phyloP scores from a whole-genome alignment of 202 grass and related monocot species.

The Dendrocalamus latiflorus region DNA sequence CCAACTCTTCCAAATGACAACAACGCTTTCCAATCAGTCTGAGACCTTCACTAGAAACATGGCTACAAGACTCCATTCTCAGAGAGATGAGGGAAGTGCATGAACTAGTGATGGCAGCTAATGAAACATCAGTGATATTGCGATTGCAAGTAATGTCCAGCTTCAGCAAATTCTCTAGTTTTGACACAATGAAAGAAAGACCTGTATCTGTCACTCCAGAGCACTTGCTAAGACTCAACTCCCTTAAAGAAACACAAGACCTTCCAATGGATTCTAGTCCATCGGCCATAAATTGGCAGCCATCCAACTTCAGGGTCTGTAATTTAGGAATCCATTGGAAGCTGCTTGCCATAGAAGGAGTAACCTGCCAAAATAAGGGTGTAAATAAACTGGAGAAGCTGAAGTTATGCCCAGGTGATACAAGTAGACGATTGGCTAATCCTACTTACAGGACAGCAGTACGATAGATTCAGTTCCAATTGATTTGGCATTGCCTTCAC shows the following conservation, averaged over 20 bases:
- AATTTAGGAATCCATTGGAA: constrained; percentile 45
- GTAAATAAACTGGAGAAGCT: background rate
- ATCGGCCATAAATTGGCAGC: constrained; percentile 50
- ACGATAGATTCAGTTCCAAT: constrained; percentile 54
- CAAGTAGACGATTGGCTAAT: constrained; percentile 15
- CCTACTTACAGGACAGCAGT: constrained; percentile 26
- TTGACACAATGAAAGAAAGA: constrained; percentile 54
- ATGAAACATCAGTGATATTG: constrained; percentile 65
- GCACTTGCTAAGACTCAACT: constrained; percentile 78
- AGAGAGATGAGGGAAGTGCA: constrained; percentile 70
- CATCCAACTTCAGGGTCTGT: constrained; percentile 61
- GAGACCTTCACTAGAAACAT: constrained; percentile 55
- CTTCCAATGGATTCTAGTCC: constrained; percentile 56
- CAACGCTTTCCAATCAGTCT: constrained; percentile 60
- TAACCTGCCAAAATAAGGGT: constrained; percentile 47
- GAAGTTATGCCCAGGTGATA: constrained; percentile 10
- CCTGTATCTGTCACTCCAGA: constrained; percentile 64
- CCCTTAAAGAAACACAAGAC: constrained; percentile 55
- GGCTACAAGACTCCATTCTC: constrained; percentile 78
- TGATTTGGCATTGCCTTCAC: constrained; percentile 44
- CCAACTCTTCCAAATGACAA: constrained; percentile 58
- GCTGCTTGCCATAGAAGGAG: constrained; percentile 36
- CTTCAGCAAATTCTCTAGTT: constrained; percentile 62
- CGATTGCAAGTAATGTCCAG: constrained; percentile 78
- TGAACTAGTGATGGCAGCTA: constrained; percentile 62